A percentile compares a stretch with the other conserved stretches of the same genome.
These are phyloP conservation scores for Gryganskiella cystojenkinii DNA, from an alignment of 192 early-diverging fungal species.

Conservation along the genomic window DNA sequence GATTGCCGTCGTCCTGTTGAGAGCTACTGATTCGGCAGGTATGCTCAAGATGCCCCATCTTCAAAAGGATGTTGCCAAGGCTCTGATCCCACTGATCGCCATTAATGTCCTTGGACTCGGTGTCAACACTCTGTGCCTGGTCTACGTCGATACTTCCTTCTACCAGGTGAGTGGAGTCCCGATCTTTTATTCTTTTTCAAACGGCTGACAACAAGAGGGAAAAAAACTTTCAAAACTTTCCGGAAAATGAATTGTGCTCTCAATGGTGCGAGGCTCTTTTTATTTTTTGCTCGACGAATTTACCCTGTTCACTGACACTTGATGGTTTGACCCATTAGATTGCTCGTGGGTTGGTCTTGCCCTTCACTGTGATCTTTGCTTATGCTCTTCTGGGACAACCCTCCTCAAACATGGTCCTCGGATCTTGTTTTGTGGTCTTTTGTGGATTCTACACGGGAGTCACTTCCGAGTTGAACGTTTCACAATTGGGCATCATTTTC, in stretches of 20 bases:
- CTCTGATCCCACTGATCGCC: constrained; percentile 55
- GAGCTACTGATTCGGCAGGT: constrained; percentile 29
- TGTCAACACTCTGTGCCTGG: constrained; percentile 67
- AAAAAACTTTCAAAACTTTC: no score
- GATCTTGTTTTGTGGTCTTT: constrained; percentile 60
- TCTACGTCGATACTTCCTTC: constrained; percentile 68
- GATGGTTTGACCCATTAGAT: constrained; percentile 41
- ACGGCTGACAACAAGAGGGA: background rate
- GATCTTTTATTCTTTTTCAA: background rate
- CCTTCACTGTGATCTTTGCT: constrained; percentile 64
- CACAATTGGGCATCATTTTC: constrained; percentile 56
- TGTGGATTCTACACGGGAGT: constrained; percentile 67
- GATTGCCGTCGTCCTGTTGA: constrained; percentile 61
- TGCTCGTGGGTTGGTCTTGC: constrained; percentile 67
- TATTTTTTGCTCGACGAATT: no score
- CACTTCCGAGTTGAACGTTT: constrained; percentile 41
- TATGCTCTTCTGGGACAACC: constrained; percentile 53
- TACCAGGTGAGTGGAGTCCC: constrained; percentile 58
- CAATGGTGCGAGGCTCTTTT: background rate
- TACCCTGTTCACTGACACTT: background rate
- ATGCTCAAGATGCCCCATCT: constrained; percentile 56
- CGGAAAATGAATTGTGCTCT: no score
- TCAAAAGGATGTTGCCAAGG: constrained; percentile 35
- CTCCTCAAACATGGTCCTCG: constrained; percentile 48
- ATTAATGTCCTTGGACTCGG: constrained; percentile 68